Conservation (phyloP, 257 asterid species). For the Petunia secreta region DNA sequence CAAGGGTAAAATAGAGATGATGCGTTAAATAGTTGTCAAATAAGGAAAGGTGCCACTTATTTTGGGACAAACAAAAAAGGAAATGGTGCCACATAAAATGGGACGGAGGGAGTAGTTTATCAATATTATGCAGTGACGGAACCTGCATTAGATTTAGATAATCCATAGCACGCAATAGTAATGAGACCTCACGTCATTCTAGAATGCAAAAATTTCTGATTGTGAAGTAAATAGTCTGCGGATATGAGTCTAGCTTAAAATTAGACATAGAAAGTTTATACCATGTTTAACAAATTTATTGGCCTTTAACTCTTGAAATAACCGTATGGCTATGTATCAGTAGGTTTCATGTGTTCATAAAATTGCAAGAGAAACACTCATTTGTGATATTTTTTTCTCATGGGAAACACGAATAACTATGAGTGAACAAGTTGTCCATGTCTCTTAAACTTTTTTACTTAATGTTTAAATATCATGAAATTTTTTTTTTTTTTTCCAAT, state of each 20-base stretch:
- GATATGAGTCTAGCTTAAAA: neutral
- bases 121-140: neutral
- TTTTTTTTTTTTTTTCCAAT: neutral
- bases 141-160: neutral
- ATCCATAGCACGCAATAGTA: neutral
- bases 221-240: neutral
- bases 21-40: no score
- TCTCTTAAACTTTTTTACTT: neutral
- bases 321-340: neutral
- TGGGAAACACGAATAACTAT: neutral
- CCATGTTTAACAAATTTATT: neutral
- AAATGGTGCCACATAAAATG: no score
- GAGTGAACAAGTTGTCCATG: neutral
- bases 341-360: neutral
- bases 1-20: no score
- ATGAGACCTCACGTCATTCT: neutral
- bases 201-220: neutral
- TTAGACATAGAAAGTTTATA: neutral
- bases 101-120: no score
- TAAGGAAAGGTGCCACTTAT: no score
- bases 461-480: neutral
- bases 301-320: neutral
- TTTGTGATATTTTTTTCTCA: neutral
- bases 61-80: no score
- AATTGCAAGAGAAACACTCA: neutral